Evolutionary conservation across 805 yeast species (phyloP).

Genomic region (Yamadazyma insecticola): DNA sequence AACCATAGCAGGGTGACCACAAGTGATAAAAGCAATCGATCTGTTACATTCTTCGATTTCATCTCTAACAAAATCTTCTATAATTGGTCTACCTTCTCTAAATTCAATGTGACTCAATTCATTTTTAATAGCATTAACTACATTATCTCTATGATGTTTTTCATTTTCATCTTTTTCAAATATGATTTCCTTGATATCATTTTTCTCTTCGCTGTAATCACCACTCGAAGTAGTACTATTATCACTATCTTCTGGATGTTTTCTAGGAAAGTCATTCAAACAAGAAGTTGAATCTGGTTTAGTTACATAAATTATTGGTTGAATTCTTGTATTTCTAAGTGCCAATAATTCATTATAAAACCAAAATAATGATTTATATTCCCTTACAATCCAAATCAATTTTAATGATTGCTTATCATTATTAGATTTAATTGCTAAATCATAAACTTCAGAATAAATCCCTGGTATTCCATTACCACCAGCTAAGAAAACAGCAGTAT

Average conservation of each 20-base stretch:
- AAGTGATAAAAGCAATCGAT: conserved; percentile 50
- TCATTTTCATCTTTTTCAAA: conserved; percentile 6
- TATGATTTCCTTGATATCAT: conserved; percentile 8
- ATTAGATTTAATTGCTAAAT: conserved; percentile 16
- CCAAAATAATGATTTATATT: conserved; percentile 45
- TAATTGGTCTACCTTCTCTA: conserved; percentile 45
- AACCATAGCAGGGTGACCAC: conserved; percentile 60
- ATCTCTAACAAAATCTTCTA: conserved; percentile 32
- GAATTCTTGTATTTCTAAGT: conserved; percentile 20
- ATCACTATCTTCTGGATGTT: no score
- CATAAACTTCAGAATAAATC: conserved; percentile 35
- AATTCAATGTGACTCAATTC: conserved; percentile 34
- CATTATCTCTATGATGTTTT: conserved; percentile 1
- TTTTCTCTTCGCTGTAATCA: conserved; percentile 4
- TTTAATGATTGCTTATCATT: conserved; percentile 23
- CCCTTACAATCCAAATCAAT: conserved; percentile 62
- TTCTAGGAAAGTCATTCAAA: not conserved
- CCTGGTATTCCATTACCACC: conserved; percentile 79
- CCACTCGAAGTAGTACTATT: not conserved
- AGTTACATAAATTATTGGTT: conserved; percentile 24
- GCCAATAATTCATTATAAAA: conserved; percentile 36
- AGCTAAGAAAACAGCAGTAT: conserved; percentile 55
- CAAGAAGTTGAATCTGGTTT: conserved; percentile 14
- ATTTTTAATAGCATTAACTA: conserved; percentile 1
- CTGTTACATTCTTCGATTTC: conserved; percentile 36